Evolutionary conservation across 768 basidiomycete genomes (phyloP).

Genomic region (Lanmaoa rubissima): DNA sequence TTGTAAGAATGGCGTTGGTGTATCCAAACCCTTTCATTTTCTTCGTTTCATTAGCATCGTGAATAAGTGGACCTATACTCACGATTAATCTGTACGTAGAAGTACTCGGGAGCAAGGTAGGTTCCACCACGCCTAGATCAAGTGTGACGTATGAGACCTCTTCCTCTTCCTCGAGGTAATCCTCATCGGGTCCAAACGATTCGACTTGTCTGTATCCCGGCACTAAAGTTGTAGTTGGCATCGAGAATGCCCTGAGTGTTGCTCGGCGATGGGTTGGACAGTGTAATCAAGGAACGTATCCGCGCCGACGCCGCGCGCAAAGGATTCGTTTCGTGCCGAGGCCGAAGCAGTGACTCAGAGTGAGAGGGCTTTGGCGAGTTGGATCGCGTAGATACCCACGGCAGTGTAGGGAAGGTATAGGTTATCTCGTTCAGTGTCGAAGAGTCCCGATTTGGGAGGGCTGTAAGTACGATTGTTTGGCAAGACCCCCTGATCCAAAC

Average conservation of each 20-base stretch:
- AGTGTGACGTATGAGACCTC: conserved; percentile 69
- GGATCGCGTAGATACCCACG: conserved; percentile 70
- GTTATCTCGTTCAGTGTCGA: neutral
- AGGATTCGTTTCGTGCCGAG: conserved; percentile 56
- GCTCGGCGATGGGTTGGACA: conserved; percentile 44
- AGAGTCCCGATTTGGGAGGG: neutral
- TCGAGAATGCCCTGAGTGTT: conserved; percentile 18
- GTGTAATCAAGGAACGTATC: conserved; percentile 71
- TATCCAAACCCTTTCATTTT: conserved; percentile 63
- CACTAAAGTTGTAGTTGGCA: conserved; percentile 35
- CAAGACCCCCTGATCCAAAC: conserved; percentile 28
- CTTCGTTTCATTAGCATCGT: neutral
- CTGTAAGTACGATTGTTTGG: conserved; percentile 20
- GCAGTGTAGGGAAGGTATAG: conserved; percentile 34
- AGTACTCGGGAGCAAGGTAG: conserved; percentile 70
- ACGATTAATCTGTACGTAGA: conserved; percentile 74
- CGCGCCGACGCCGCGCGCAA: conserved; percentile 59
- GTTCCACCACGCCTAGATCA: conserved; percentile 69
- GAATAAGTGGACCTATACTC: conserved; percentile 25
- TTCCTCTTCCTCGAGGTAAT: conserved; percentile 55
- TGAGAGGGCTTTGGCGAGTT: conserved; percentile 65
- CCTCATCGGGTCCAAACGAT: conserved; percentile 62
- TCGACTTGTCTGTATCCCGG: conserved; percentile 69
- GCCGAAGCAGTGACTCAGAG: conserved; percentile 58
- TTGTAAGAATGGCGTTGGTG: conserved; percentile 74